Conservation (phyloP, 139 green algal species). For the Zygnema cylindricum region DNA sequence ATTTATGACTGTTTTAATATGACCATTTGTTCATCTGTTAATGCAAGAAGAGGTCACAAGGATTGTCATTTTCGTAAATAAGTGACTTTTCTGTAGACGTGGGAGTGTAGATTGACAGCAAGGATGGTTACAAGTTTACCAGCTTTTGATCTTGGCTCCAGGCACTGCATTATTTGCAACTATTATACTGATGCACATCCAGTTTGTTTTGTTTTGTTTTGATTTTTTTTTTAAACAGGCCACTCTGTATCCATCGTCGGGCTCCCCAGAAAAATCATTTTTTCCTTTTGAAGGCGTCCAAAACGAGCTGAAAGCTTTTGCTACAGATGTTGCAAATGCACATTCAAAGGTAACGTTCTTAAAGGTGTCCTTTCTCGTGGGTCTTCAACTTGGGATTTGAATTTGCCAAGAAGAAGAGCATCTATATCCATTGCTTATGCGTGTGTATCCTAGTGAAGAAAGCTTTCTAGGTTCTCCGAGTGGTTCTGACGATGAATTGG, state of each 20-base stretch:
- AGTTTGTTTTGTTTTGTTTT: background rate
- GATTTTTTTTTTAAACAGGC: constrained; percentile 3
- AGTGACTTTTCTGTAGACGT: too few species aligned
- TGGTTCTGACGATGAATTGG: background rate
- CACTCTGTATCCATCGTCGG: constrained; percentile 17
- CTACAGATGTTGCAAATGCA: background rate
- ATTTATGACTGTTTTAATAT: too few species aligned
- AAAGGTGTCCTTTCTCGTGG: background rate
- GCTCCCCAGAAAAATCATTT: background rate
- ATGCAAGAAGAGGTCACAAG: too few species aligned
- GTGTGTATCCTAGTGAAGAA: background rate
- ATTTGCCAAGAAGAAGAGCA: too few species aligned
- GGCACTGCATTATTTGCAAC: too few species aligned
- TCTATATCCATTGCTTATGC: too few species aligned
- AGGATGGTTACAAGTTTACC: too few species aligned
- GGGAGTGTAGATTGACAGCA: too few species aligned
- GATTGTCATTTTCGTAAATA: too few species aligned
- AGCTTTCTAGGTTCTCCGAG: background rate
- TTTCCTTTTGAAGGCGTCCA: constrained; percentile 30
- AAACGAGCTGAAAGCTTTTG: constrained; percentile 27
- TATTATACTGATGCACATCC: constrained; percentile 1
- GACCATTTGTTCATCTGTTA: too few species aligned
- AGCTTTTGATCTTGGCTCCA: too few species aligned
- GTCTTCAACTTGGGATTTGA: background rate
- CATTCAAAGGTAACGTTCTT: background rate